A percentile compares a stretch with the other conserved stretches of the same genome.
phyloP scores from a whole-genome alignment of 495 filamentous ascomycete genomes.

The Thermothielavioides terrestris region DNA sequence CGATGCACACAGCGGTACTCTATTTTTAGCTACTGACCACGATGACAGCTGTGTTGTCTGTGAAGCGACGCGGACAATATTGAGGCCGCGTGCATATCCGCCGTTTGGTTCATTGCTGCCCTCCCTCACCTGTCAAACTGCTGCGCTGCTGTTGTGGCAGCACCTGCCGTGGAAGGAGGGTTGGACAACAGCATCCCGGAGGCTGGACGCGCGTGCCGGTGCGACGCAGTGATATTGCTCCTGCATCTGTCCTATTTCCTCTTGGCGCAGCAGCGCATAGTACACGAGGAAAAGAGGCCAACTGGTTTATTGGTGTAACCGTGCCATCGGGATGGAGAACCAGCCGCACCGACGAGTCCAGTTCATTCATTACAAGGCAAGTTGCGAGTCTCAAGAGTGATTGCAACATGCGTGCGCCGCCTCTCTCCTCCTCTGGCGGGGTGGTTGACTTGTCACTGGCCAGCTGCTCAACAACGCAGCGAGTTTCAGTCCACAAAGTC shows the following conservation, averaged over 20 bases:
- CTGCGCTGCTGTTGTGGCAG: not conserved
- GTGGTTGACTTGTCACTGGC: too few relatives aligned
- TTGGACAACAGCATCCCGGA: too few relatives aligned
- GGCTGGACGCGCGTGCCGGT: not conserved
- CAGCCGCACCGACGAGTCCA: too few relatives aligned
- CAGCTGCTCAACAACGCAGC: not conserved
- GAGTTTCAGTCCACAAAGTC: not conserved
- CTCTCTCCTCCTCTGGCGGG: too few relatives aligned
- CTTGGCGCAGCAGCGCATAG: too few relatives aligned
- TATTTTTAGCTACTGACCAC: conserved; percentile 4
- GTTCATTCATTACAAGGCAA: too few relatives aligned
- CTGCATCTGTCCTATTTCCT: not conserved
- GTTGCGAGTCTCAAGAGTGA: too few relatives aligned
- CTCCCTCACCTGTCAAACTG: not conserved
- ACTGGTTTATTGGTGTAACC: conserved; percentile 4
- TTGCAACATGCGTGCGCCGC: too few relatives aligned
- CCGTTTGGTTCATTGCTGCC: not conserved
- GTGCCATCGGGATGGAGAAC: not conserved
- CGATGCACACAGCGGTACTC: too few relatives aligned
- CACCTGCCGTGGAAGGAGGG: too few relatives aligned
- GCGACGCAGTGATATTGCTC: conserved; percentile 1
- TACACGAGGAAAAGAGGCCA: not conserved
- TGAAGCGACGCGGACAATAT: conserved; percentile 1
- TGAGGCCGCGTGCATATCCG: conserved; percentile 1
- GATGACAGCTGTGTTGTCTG: not conserved